Conservation (phyloP, 208 protist genomes). For the Acanthamoeba quina region DNA sequence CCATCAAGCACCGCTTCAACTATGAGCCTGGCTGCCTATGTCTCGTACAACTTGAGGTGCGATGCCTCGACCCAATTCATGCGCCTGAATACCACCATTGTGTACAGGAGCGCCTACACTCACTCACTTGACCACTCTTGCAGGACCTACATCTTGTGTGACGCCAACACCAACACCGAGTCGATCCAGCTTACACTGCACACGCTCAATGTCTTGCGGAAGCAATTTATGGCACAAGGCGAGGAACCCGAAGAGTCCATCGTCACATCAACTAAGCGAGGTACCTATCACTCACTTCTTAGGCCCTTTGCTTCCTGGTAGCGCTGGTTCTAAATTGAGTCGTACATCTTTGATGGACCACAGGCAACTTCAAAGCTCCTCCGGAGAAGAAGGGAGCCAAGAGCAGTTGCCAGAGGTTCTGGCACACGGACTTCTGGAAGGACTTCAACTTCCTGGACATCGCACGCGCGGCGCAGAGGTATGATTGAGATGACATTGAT, state of each 20-base stretch:
- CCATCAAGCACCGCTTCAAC: not conserved
- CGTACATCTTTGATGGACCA: not conserved
- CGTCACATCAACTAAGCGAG: not conserved
- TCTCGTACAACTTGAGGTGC: slow-evolving; percentile 65
- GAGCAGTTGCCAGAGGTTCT: slow-evolving; percentile 38
- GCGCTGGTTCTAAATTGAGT: no score
- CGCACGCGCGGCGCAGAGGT: slow-evolving; percentile 63
- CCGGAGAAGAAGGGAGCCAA: not conserved
- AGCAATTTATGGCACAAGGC: slow-evolving; percentile 63
- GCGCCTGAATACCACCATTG: not conserved
- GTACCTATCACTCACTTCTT: not conserved
- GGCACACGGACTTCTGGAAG: slow-evolving; percentile 69
- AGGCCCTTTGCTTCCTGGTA: not conserved
- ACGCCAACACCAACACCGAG: slow-evolving; percentile 51
- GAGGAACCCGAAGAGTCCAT: not conserved
- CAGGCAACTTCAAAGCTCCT: slow-evolving; percentile 2
- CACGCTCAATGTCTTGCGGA: slow-evolving; percentile 58
- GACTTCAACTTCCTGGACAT: slow-evolving; percentile 74
- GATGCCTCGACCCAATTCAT: no score
- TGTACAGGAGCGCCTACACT: not conserved
- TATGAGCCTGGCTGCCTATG: slow-evolving; percentile 44
- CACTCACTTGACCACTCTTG: not conserved
- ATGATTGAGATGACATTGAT: not conserved
- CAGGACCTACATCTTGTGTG: slow-evolving; percentile 45
- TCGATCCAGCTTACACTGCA: slow-evolving; percentile 60